Base-by-base conservation (phyloP, 2,329 filamentous ascomycete species). In the Claviceps spartinae region DNA sequence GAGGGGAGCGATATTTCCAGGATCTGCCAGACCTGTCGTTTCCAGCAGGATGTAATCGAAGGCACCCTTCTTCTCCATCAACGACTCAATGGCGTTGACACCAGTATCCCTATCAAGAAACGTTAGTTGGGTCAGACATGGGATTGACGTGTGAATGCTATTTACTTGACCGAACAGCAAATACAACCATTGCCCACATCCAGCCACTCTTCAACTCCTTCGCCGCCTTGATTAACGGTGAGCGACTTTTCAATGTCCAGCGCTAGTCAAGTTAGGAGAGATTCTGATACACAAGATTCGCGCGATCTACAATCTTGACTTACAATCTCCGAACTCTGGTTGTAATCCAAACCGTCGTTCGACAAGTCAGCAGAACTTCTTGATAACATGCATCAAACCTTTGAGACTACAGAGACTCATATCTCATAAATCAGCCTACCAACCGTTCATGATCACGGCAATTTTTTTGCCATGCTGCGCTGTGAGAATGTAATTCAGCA, bases 1-100 rank as follows among this genome's bases (percentile, higher is more conserved):
- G 14, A 97, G 72, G 0, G 93, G 93, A 0, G 93, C 93, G 49
- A 98, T 82, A 61, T 97, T 97, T 1, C 93, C 93, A 0, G 93
- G 93, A 63, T 98, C 91, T 4, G 93, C 93, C 5, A 98, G 77
- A 0, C 93, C 93, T 0, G 93, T 97, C 0, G 93, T 98, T 67
- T 98, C 93, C 1, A 98, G 81, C 2, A 98, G 78, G 58, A 98
- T 97, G 70, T 97, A 98, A 71, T 98, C 93, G 63, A 98, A 98
- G 4, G 84, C 83, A 48, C 91, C 91, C 57, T 87, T 88, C 62
- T 89, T 88, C 57, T 90, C 87, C 88, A 98, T 97, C 2, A 98
- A 74, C 1, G 88, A 88, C 70, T 98, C 93, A 51, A 98, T 95
- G 38, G 93, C 93, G 58, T 88, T 88, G 40, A 98, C 91, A 13